These are phyloP conservation scores for Rhazya stricta DNA, from an alignment of 257 asterid genomes.

Conservation along the genomic window DNA sequence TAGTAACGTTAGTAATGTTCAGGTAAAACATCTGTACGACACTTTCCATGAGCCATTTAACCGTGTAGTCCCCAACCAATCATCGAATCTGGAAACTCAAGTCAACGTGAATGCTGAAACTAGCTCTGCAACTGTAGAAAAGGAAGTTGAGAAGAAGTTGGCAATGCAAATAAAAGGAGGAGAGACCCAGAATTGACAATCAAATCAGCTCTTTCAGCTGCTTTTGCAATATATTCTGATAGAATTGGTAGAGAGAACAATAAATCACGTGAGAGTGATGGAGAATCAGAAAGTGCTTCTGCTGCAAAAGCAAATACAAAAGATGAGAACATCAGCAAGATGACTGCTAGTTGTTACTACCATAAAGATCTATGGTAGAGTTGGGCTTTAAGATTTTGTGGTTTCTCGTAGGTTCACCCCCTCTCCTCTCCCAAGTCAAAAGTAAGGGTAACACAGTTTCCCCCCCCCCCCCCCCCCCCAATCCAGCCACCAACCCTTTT, in stretches of 20 bases:
- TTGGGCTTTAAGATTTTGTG: not conserved
- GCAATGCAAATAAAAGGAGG: conserved; percentile 37
- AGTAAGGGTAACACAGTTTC: too few relatives aligned
- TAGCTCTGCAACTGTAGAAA: conserved; percentile 33
- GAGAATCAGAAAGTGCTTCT: conserved; percentile 22
- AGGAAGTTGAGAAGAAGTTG: conserved; percentile 35
- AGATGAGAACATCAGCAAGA: conserved; percentile 5
- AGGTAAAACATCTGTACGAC: conserved; percentile 85
- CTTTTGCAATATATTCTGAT: conserved; percentile 63
- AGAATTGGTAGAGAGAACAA: conserved; percentile 40
- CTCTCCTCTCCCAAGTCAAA: not conserved
- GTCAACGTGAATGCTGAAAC: conserved; percentile 26
- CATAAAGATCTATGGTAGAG: not conserved
- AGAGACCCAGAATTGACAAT: conserved; percentile 54
- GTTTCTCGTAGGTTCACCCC: not conserved
- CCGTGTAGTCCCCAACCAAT: conserved; percentile 50
- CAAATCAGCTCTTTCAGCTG: conserved; percentile 72
- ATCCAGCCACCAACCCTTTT: not conserved
- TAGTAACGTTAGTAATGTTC: conserved; percentile 15
- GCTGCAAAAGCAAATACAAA: conserved; percentile 18
- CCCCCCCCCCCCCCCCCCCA: not conserved
- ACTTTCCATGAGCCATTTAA: conserved; percentile 95
- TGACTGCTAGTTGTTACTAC: conserved; percentile 2
- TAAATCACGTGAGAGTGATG: conserved; percentile 28
- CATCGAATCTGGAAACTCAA: conserved; percentile 34